Evolutionary conservation across 192 early-diverging fungal genomes (phyloP), one percentile per base, ranked within the genome.

Genomic region (Entomortierella lignicola): DNA sequence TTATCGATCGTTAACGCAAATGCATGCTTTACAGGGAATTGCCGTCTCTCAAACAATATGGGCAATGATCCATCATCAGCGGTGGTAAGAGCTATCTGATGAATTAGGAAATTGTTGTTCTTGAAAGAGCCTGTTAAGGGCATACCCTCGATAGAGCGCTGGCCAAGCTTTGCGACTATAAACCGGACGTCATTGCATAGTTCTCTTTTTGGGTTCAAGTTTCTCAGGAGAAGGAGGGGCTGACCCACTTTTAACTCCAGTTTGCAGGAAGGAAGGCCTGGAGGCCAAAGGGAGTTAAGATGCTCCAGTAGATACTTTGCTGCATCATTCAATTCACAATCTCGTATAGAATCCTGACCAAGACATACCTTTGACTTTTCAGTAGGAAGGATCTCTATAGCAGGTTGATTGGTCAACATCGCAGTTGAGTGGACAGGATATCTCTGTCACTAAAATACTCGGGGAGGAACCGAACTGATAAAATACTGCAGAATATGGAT

Each of bases 1-100:
- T 67, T 67, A 50, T 68, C 67, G 56, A 67, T 68, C 8, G 65
- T 67, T 59, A 75, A 61, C 2, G 64, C 72, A 55, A 62, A 75
- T 4, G 64, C 65, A 37, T 58, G 58, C 23, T 63, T 59, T 41
- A 67, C 13, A 37, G 58, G 65, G 60, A 67, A 67, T 31, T 67
- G 72, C 4, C 47, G 15, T n/a, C 64, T 44, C 23, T 30, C 18
- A 29, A 73, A 65, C 34, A 21, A 60, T 50, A 66, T 34, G 8
- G 56, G 71, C 4, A 50, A 42, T 7, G 21, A 17, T 6, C 62
- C 32, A 43, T 64, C 62, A n/a, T 72, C 62, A 48, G 21, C 48
- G 12, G 72, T 44, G 0, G 52, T 60, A 3, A 75, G 39, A 15
- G 15, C 15, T 12, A 47, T 47, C 15, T 15, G 4, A 11, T 5